Evolutionary conservation across 768 basidiomycete species (phyloP), one percentile per base, ranked within the genome.

Genomic region (Kondoa malvinella): DNA sequence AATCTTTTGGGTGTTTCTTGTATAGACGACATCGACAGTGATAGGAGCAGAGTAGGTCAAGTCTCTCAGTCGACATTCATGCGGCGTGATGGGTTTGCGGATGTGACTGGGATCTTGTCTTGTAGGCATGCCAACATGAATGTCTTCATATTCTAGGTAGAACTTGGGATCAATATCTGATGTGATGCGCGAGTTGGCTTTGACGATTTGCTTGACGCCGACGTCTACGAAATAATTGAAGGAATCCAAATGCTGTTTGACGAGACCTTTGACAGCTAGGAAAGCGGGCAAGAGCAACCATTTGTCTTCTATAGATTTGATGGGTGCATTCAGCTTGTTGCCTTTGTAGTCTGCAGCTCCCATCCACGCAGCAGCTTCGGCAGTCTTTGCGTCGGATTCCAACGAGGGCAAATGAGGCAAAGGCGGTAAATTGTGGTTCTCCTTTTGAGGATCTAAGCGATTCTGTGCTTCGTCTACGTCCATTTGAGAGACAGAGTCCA

Each of bases 211-310:
- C 77, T 92, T 92, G 76, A 99, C 88, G 75, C 97, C 95, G 57
- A 88, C 86, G 73, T 96, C 89, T 75, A 96, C 91, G 75, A 99
- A 97, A 78, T 94, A 92, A 80, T 96, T 96, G 84, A 91, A 97
- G 4, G 91, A 95, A 77, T 96, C 95, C 72, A 96, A 88, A 76
- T 99, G 95, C 76, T 97, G 95, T 80, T 97, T 97, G 70, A 99
- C 95, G 16, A 99, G 85, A 68, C 95, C 95, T 75, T 99, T 99
- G 70, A 95, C 89, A 78, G 92, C 88, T 64, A 99, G 81, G 75
- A 97, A 99, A 12, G 92, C 94, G 1, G 95, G 95, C 1, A 99
- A 80, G 12, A 99, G 80, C 25, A 95, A 84, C 95, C 95, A 99
- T 85, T 99, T 99, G 76, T 99, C 95, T 92, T 67, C 57, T 30